Evolutionary conservation across 768 basidiomycete species (phyloP), one percentile per base, ranked within the genome.

Genomic region (Cubamyces sp.): DNA sequence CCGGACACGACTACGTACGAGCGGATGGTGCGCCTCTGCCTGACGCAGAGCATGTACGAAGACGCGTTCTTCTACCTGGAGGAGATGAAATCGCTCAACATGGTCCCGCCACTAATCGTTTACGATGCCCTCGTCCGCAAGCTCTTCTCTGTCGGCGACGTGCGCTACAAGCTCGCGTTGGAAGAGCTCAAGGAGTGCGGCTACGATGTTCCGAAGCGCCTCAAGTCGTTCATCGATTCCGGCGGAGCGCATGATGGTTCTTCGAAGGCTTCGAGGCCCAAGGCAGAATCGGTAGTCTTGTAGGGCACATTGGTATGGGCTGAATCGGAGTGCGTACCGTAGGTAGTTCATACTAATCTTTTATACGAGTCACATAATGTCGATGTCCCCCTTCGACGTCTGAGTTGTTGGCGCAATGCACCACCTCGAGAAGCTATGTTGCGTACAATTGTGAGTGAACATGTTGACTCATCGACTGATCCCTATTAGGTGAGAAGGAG

Each of bases 21-120:
- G 67, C 78, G 80, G 34, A 81, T 94, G 75, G 83, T 95, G 62
- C 65, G 76, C 12, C 81, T 95, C 3, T 89, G 86, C 69, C 80
- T 95, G 15, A 85, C 86, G 0, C 88, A 91, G 68, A 73, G 82
- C 8, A 79, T 77, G 3, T 96, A 93, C 73, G 92, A 94, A 69
- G 91, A 93, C 63, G 91, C 92, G 0, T 95, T 95, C 76, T 87
- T 86, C 70, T 94, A 92, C 74, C 81, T 96, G 34, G 92, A 94
- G 71, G 89, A 91, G 77, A 92, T 93, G 90, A 94, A 95, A 73
- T 74, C 79, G 0, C 81, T 80, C 39, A 78, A 78, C 9, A 77
- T 84, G 67, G 68, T 77, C n/a, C 91, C 93, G 0, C 72, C 82
- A 11, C 68, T 68, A 25, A 68, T 69, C 1, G 74, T 88, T 30